Conservation (phyloP, 2,329 filamentous ascomycete species). For the Ceratocystis colombiana region DNA sequence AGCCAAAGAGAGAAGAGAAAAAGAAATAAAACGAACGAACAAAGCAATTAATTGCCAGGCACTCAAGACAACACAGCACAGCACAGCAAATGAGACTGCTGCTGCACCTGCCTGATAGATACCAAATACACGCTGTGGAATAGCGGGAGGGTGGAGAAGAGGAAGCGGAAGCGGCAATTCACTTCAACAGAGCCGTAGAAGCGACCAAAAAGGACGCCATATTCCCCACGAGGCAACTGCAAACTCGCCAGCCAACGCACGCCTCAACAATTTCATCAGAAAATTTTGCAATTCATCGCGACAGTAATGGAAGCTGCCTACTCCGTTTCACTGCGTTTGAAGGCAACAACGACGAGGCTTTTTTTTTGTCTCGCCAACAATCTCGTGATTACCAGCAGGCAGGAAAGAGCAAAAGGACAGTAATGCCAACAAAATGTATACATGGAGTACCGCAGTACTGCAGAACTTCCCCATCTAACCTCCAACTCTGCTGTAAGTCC, state of each 20-base stretch:
- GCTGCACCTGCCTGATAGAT: background rate
- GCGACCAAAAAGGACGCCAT: background rate
- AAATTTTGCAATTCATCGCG: background rate
- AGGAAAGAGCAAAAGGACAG: background rate
- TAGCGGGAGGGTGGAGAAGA: background rate
- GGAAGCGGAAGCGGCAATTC: conserved; percentile 3
- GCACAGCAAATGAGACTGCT: background rate
- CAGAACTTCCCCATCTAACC: background rate
- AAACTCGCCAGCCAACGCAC: background rate
- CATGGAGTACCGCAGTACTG: background rate
- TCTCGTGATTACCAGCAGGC: conserved; percentile 6
- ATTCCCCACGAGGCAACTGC: background rate
- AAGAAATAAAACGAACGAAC: background rate
- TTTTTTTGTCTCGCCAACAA: background rate
- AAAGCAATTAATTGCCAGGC: background rate
- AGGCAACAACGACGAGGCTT: background rate
- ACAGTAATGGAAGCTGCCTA: background rate
- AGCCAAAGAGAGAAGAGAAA: background rate
- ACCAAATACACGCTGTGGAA: background rate
- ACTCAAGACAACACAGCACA: background rate
- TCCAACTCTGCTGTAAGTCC: conserved; percentile 6
- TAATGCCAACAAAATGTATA: conserved; percentile 2
- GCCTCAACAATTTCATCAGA: background rate
- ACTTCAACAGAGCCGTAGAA: background rate
- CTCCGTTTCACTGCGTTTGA: background rate